Percentiles rank a stretch among this genome's conserved stretches.
Evolutionary conservation across 139 green algal species (phyloP).

Genomic region (Eudorina sp.): DNA sequence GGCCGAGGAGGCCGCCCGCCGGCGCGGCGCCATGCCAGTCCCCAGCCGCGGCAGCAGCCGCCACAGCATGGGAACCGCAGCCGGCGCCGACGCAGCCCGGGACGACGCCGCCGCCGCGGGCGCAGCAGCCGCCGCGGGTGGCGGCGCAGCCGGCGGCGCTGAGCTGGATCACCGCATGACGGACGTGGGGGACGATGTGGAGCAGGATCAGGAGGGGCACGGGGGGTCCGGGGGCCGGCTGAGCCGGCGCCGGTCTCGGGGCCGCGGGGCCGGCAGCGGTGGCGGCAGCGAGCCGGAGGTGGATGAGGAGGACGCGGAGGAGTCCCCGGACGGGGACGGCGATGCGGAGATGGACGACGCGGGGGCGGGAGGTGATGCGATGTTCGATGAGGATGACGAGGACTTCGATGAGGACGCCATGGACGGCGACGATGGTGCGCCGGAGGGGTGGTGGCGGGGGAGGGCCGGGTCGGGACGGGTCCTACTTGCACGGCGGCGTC

Average conservation of each 20-base stretch:
- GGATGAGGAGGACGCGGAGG: conserved; percentile 67
- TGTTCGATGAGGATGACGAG: conserved; percentile 71
- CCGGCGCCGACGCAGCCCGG: background rate
- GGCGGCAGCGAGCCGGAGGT: conserved; percentile 50
- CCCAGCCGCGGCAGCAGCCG: conserved; percentile 11
- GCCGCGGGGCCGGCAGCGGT: background rate
- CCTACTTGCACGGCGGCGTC: too few relatives aligned
- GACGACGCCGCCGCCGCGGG: background rate
- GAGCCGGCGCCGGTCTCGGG: background rate
- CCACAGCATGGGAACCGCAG: background rate
- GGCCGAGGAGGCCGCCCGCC: conserved; percentile 22
- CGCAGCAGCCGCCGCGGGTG: background rate
- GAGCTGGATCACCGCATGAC: background rate
- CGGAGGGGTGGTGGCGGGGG: too few relatives aligned
- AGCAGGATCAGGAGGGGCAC: background rate
- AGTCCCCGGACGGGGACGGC: conserved; percentile 61
- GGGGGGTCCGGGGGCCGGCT: background rate
- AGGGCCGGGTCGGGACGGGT: too few relatives aligned
- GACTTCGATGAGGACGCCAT: conserved; percentile 56
- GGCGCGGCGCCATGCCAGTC: background rate
- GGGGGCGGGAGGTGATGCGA: conserved; percentile 40
- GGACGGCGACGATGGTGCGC: conserved; percentile 45
- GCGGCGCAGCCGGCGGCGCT: background rate
- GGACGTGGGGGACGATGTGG: background rate
- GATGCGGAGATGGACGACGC: conserved; percentile 41